Percentiles rank a stretch among this genome's conserved stretches.
Evolutionary conservation across 768 basidiomycete species (phyloP).

Genomic region (Hygrophoropsis aurantiaca): DNA sequence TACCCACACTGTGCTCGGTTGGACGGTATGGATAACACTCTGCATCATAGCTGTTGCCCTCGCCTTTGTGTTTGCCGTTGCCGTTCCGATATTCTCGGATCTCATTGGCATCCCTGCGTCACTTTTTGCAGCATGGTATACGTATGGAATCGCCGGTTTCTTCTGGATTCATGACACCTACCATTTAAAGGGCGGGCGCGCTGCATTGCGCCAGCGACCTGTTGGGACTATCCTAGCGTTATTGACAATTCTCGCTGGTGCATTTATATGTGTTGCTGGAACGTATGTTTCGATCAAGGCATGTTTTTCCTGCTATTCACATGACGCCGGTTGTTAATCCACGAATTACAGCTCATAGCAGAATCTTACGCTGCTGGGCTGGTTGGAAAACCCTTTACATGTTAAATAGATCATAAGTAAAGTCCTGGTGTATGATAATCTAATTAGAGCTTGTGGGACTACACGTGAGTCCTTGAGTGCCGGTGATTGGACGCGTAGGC

Average conservation of each 20-base stretch:
- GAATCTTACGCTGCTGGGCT: constrained; percentile 42
- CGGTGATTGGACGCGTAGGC: too few species aligned
- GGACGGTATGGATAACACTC: constrained; percentile 45
- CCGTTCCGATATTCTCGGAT: constrained; percentile 56
- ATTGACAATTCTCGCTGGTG: constrained; percentile 45
- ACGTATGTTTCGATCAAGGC: constrained; percentile 55
- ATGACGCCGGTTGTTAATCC: neutral
- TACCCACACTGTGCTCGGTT: constrained; percentile 49
- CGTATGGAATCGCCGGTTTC: constrained; percentile 51
- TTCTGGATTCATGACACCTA: constrained; percentile 55
- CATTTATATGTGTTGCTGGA: constrained; percentile 53
- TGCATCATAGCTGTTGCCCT: constrained; percentile 36
- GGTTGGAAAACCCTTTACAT: constrained; percentile 49
- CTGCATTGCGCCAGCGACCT: constrained; percentile 32
- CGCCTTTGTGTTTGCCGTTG: constrained; percentile 47
- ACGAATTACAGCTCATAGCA: constrained; percentile 39
- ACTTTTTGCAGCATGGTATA: constrained; percentile 60
- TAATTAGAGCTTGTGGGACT: too few species aligned
- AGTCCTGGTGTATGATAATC: neutral
- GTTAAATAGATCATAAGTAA: constrained; percentile 20
- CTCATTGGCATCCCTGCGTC: constrained; percentile 53
- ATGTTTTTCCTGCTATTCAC: constrained; percentile 7
- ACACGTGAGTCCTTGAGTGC: too few species aligned
- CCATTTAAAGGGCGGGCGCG: constrained; percentile 37
- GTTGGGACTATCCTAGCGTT: constrained; percentile 36